A percentile compares a stretch with the other conserved stretches of the same genome.
Evolutionary conservation across 1,284 basidiomycete species (phyloP).

Genomic region (Cystobasidium sp.): DNA sequence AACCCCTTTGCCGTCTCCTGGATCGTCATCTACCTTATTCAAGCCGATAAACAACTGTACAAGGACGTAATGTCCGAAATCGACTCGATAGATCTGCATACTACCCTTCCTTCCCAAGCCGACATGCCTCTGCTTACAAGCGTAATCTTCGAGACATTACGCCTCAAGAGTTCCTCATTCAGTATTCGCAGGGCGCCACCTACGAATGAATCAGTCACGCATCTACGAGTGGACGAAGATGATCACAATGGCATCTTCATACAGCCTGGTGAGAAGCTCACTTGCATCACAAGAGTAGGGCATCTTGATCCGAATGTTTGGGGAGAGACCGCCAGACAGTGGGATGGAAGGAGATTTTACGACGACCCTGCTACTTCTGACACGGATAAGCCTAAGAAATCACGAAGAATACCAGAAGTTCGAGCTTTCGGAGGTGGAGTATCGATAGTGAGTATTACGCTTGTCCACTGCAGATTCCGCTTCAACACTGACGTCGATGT

Average conservation of each 20-base stretch:
- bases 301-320: constrained; percentile 45
- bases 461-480: not conserved
- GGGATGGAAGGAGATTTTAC: constrained; percentile 49
- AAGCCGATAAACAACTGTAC: constrained; percentile 51
- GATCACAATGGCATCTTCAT: not conserved
- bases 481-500: not conserved
- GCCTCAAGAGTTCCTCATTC: constrained; percentile 54
- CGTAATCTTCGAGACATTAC: constrained; percentile 57
- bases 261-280: constrained; percentile 31
- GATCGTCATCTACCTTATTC: constrained; percentile 54
- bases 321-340: constrained; percentile 33
- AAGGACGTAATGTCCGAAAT: constrained; percentile 53
- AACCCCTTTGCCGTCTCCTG: constrained; percentile 55
- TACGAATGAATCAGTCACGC: not conserved
- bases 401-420: constrained; percentile 39
- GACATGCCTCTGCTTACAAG: constrained; percentile 54
- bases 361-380: constrained; percentile 12
- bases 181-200: constrained; percentile 50
- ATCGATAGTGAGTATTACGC: constrained; percentile 41
- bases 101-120: constrained; percentile 25
- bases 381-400: not conserved
- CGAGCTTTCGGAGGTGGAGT: constrained; percentile 50
- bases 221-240: constrained; percentile 6
- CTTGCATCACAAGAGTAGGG: constrained; percentile 41
- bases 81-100: constrained; percentile 41